phyloP scores from a whole-genome alignment of 495 filamentous ascomycete genomes.

The Hypomontagnella submonticulosa region DNA sequence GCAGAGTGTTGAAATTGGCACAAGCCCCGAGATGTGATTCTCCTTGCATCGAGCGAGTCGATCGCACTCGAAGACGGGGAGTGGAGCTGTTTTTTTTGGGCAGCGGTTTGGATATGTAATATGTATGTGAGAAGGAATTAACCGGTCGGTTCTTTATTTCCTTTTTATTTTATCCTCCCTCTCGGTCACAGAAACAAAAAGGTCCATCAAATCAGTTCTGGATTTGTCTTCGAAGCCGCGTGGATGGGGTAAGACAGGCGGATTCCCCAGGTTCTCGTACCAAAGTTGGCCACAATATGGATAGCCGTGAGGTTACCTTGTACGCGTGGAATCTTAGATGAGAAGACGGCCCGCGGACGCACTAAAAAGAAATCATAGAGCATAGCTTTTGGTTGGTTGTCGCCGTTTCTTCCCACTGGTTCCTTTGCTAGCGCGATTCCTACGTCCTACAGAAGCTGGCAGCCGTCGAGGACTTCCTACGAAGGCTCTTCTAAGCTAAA shows the following conservation, averaged over 20 bases:
- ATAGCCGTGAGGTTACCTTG: constrained; percentile 10
- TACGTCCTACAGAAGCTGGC: not conserved
- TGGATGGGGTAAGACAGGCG: constrained; percentile 10
- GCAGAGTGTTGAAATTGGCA: constrained; percentile 41
- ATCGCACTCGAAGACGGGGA: constrained; percentile 24
- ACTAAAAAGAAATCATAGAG: constrained; percentile 19
- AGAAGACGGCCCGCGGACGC: constrained; percentile 23
- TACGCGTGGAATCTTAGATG: constrained; percentile 32
- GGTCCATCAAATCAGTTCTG: constrained; percentile 21
- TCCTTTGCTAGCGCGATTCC: constrained; percentile 22
- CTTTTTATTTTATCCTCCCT: constrained; percentile 15
- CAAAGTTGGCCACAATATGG: constrained; percentile 17
- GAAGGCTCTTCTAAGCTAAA: constrained; percentile 6
- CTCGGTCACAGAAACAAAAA: constrained; percentile 18
- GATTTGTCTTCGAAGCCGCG: constrained; percentile 25
- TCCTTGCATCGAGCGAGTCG: constrained; percentile 37
- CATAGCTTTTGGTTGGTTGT: constrained; percentile 14
- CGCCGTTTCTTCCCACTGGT: constrained; percentile 14
- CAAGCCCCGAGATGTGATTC: constrained; percentile 40
- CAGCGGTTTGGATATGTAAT: constrained; percentile 8
- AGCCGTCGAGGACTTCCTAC: constrained; percentile 4
- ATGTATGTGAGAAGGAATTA: constrained; percentile 23
- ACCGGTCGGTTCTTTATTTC: constrained; percentile 14
- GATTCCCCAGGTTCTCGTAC: constrained; percentile 31
- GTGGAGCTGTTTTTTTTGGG: constrained; percentile 7